phyloP scores from a whole-genome alignment of 2,329 filamentous ascomycete species.

The Zalaria sp. region DNA sequence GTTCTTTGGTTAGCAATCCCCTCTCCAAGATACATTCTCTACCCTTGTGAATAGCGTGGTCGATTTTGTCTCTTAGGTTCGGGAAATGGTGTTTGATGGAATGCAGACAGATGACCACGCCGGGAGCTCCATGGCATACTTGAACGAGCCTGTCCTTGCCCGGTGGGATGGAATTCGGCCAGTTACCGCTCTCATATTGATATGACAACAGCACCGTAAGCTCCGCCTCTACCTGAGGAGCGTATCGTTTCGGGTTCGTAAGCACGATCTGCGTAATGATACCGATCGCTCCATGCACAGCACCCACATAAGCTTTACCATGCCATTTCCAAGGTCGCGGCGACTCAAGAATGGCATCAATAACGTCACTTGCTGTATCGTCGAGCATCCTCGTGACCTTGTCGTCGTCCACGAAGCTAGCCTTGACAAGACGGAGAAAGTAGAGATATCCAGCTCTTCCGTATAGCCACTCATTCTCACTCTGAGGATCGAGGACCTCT shows the following conservation, averaged over 20 bases:
- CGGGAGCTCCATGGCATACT: conserved; percentile 54
- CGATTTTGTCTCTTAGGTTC: conserved; percentile 37
- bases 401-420: conserved; percentile 37
- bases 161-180: conserved; percentile 40
- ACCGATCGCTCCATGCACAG: conserved; percentile 53
- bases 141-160: conserved; percentile 41
- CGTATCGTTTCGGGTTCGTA: conserved; percentile 40
- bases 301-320: conserved; percentile 48
- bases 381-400: conserved; percentile 37
- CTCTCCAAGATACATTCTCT: conserved; percentile 40
- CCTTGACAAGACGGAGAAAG: conserved; percentile 48
- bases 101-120: conserved; percentile 44
- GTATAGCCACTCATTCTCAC: conserved; percentile 49
- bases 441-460: conserved; percentile 57
- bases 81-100: conserved; percentile 44
- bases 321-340: conserved; percentile 50
- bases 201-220: conserved; percentile 42
- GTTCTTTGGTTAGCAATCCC: conserved; percentile 48
- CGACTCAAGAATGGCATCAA: conserved; percentile 43
- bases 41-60: conserved; percentile 36
- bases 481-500: conserved; percentile 31
- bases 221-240: conserved; percentile 37
- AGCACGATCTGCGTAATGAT: conserved; percentile 57
- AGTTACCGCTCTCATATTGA: conserved; percentile 50
- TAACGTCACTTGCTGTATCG: conserved; percentile 41